Evolutionary conservation across 2,329 filamentous ascomycete genomes (phyloP).

Genomic region (Drechslerella dactyloides): DNA sequence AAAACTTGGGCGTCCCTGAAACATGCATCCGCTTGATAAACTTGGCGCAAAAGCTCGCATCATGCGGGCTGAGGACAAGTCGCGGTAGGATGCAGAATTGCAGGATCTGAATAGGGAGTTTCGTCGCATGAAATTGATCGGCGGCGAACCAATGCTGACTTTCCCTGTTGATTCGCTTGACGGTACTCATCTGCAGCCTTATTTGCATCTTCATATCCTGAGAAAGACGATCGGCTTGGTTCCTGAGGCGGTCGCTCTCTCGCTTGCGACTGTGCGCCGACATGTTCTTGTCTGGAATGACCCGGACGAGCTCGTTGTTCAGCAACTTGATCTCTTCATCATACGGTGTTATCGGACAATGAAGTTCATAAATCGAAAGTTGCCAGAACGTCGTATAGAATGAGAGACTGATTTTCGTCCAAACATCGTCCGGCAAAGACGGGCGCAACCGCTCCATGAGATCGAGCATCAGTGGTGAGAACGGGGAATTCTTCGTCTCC

Average conservation of each 20-base stretch:
- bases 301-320: constrained; percentile 72
- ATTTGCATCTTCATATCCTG: constrained; percentile 76
- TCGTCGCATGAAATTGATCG: constrained; percentile 67
- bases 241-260: constrained; percentile 72
- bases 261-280: constrained; percentile 59
- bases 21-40: constrained; percentile 88
- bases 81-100: constrained; percentile 94
- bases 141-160: constrained; percentile 78
- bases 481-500: constrained; percentile 61
- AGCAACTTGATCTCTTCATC: constrained; percentile 74
- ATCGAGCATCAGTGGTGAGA: constrained; percentile 74
- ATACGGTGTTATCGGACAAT: constrained; percentile 78
- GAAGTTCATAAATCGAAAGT: constrained; percentile 79
- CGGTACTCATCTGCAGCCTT: constrained; percentile 70
- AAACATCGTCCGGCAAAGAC: constrained; percentile 68
- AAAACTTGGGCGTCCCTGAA: constrained; percentile 82
- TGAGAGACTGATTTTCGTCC: constrained; percentile 74
- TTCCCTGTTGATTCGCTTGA: constrained; percentile 73
- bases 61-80: constrained; percentile 78
- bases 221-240: constrained; percentile 72
- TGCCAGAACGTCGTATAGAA: constrained; percentile 95
- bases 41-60: constrained; percentile 86
- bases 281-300: constrained; percentile 71
- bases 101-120: constrained; percentile 76
- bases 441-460: constrained; percentile 73